Evolutionary conservation across 768 basidiomycete genomes (phyloP).

Genomic region (Termitomyces sp.): DNA sequence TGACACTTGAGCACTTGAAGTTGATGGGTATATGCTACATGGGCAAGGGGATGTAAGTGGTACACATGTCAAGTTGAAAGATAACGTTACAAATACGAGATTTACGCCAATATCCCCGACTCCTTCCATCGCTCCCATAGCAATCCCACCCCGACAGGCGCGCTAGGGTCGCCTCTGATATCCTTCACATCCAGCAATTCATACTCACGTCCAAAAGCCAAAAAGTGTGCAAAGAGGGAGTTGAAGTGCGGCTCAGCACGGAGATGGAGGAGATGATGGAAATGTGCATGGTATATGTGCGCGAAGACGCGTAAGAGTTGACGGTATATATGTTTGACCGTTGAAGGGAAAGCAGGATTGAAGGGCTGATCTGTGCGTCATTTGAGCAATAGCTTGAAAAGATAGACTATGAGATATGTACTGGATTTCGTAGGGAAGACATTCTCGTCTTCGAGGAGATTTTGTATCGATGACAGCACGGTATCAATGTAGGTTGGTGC

Average conservation of each 20-base stretch:
- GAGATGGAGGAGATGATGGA: conserved; percentile 85
- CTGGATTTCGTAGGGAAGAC: conserved; percentile 96
- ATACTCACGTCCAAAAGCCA: conserved; percentile 94
- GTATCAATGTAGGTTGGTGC: conserved; percentile 98
- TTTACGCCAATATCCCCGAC: conserved; percentile 59
- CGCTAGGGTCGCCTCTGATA: conserved; percentile 65
- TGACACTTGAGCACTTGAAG: not conserved
- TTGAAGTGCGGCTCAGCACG: conserved; percentile 95
- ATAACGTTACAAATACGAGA: not conserved
- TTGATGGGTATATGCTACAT: conserved; percentile 2
- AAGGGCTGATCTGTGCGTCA: conserved; percentile 76
- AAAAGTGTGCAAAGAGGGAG: conserved; percentile 95
- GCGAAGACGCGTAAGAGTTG: conserved; percentile 97
- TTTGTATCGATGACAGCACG: conserved; percentile 96
- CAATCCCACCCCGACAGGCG: conserved; percentile 68
- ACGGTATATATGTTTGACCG: conserved; percentile 91
- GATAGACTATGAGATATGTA: conserved; percentile 32
- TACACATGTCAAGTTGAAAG: conserved; percentile 1
- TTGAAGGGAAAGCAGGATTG: conserved; percentile 83
- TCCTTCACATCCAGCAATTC: conserved; percentile 89
- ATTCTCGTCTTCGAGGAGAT: conserved; percentile 89
- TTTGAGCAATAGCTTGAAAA: not conserved
- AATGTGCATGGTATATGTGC: conserved; percentile 96
- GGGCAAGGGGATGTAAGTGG: not conserved
- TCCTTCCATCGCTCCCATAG: conserved; percentile 92